Conservation (phyloP, 495 filamentous ascomycete genomes). For the Oidiodendron maius region DNA sequence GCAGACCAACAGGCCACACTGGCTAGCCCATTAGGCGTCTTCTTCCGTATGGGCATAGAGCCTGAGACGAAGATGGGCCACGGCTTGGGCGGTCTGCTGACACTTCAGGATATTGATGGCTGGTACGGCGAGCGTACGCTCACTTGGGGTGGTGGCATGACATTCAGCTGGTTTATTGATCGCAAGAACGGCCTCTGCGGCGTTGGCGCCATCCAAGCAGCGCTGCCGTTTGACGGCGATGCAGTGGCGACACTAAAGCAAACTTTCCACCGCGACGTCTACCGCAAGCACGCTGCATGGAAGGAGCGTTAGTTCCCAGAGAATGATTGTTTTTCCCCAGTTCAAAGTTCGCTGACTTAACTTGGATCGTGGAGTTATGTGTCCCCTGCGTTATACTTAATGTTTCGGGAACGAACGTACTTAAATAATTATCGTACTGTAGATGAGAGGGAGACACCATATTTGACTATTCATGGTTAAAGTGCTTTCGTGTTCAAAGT, state of each 20-base stretch:
- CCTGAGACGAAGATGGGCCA: slow-evolving; percentile 20
- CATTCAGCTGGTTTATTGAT: slow-evolving; percentile 40
- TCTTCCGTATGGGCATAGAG: slow-evolving; percentile 20
- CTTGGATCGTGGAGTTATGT: too few species aligned
- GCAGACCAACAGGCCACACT: slow-evolving; percentile 1
- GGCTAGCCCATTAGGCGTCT: slow-evolving; percentile 14
- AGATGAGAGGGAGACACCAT: too few species aligned
- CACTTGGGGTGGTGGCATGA: slow-evolving; percentile 33
- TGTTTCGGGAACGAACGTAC: too few species aligned
- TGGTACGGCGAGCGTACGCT: too few species aligned
- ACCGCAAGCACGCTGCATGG: slow-evolving; percentile 28
- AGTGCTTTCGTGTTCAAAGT: too few species aligned
- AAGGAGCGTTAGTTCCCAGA: slow-evolving; percentile 19
- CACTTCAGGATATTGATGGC: slow-evolving; percentile 24
- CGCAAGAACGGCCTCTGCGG: slow-evolving; percentile 40
- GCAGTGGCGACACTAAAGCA: slow-evolving; percentile 31
- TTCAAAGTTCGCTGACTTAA: too few species aligned
- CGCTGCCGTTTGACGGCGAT: slow-evolving; percentile 29
- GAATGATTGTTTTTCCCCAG: too few species aligned
- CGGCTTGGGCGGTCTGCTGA: slow-evolving; percentile 28
- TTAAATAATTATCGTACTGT: too few species aligned
- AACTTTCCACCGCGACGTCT: slow-evolving; percentile 37
- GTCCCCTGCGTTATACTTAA: too few species aligned
- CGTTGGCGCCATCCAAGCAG: slow-evolving; percentile 31
- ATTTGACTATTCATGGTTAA: too few species aligned